Percentiles rank a stretch among this genome's conserved stretches.
Evolutionary conservation across 75 land plant species (phyloP).

Genomic region (Isoetes taiwanensis): DNA sequence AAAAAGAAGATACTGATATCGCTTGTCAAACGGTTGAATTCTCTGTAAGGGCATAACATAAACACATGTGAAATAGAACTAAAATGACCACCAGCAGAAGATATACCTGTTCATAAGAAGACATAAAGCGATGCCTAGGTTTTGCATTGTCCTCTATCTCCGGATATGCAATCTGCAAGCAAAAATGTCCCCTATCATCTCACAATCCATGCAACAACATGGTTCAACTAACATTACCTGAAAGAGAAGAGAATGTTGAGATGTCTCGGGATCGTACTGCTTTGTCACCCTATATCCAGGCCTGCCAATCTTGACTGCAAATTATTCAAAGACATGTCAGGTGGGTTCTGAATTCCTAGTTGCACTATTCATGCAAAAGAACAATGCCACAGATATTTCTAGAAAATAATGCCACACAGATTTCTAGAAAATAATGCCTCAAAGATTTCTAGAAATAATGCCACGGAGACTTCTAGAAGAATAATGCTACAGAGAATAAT

Average conservation of each 20-base stretch:
- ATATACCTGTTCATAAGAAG: slow-evolving; percentile 91
- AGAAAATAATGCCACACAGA: too few species aligned
- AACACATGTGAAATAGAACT: neutral
- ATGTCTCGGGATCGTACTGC: slow-evolving; percentile 88
- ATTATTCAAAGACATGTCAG: too few species aligned
- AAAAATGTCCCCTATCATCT: neutral
- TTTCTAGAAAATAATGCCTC: too few species aligned
- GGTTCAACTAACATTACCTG: slow-evolving; percentile 37
- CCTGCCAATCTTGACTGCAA: slow-evolving; percentile 93
- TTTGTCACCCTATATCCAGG: slow-evolving; percentile 97
- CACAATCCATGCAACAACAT: neutral
- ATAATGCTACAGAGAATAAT: too few species aligned
- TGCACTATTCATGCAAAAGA: too few species aligned
- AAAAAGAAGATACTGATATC: slow-evolving; percentile 84
- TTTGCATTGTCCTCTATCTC: slow-evolving; percentile 83
- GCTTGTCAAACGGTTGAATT: slow-evolving; percentile 60
- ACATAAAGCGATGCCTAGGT: slow-evolving; percentile 94
- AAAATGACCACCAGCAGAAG: neutral
- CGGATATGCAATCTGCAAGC: slow-evolving; percentile 87
- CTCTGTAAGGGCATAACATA: slow-evolving; percentile 30
- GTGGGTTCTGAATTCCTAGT: too few species aligned
- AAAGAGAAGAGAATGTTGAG: slow-evolving; percentile 89
- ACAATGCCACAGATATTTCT: too few species aligned
- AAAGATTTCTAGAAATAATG: too few species aligned
- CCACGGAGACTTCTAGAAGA: too few species aligned